Evolutionary conservation across 2,329 filamentous ascomycete species (phyloP).

Genomic region (Aplosporella prunicola): DNA sequence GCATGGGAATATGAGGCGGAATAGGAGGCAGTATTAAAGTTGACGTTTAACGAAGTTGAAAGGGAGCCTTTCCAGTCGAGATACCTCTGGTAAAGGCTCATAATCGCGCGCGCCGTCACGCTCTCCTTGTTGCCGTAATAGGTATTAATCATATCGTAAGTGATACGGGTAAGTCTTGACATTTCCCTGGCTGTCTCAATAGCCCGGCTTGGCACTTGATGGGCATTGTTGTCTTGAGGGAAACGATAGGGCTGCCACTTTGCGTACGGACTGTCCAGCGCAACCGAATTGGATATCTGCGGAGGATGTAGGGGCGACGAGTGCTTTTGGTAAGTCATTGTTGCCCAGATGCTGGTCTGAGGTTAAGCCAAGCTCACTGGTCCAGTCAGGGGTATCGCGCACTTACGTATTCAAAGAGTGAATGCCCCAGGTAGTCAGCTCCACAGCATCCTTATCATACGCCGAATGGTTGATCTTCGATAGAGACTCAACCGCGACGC

Average conservation of each 20-base stretch:
- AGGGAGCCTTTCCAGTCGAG: constrained; percentile 16
- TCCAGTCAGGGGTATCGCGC: background rate
- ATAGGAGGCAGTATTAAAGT: constrained; percentile 11
- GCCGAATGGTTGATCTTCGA: constrained; percentile 1
- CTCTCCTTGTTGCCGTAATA: constrained; percentile 17
- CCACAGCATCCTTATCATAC: constrained; percentile 12
- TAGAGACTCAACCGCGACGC: constrained; percentile 15
- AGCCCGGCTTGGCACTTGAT: constrained; percentile 15
- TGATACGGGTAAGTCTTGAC: constrained; percentile 15
- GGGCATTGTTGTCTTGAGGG: constrained; percentile 13
- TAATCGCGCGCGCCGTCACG: constrained; percentile 14
- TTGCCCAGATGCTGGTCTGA: constrained; percentile 13
- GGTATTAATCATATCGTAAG: constrained; percentile 16
- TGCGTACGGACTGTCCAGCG: constrained; percentile 13
- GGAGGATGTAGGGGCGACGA: constrained; percentile 12
- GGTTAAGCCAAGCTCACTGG: background rate
- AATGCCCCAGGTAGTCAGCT: constrained; percentile 14
- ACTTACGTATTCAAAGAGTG: constrained; percentile 15
- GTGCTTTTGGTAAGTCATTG: constrained; percentile 18
- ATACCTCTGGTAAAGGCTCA: constrained; percentile 15
- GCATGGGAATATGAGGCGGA: background rate
- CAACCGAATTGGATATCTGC: constrained; percentile 13
- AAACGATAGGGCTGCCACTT: constrained; percentile 19
- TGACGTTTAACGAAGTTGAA: constrained; percentile 13
- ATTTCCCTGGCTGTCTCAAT: constrained; percentile 16